These are phyloP conservation scores for Xylaria sp. DNA, from an alignment of 495 filamentous ascomycete species.

Conservation along the genomic window DNA sequence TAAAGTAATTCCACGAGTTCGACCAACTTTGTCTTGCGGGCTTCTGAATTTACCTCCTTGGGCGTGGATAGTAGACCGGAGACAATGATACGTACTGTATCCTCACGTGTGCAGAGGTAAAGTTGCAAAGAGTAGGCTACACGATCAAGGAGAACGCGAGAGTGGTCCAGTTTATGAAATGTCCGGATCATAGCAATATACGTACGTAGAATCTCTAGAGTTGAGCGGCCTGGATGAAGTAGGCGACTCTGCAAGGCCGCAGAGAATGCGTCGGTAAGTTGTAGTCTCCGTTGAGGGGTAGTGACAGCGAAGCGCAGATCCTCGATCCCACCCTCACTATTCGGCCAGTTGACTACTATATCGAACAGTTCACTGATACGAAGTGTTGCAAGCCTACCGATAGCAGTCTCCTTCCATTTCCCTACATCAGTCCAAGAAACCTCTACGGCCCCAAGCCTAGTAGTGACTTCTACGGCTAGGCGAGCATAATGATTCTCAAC, in stretches of 20 bases:
- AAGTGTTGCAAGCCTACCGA: constrained; percentile 78
- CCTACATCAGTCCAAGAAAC: constrained; percentile 68
- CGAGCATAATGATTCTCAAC: constrained; percentile 73
- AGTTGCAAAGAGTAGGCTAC: constrained; percentile 82
- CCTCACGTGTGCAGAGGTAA: constrained; percentile 92
- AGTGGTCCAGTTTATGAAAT: constrained; percentile 87
- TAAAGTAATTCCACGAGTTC: constrained; percentile 80
- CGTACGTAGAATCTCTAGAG: constrained; percentile 82
- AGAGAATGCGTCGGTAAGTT: constrained; percentile 75
- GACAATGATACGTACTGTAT: constrained; percentile 88
- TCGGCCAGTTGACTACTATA: constrained; percentile 84
- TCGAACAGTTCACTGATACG: constrained; percentile 87
- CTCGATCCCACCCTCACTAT: constrained; percentile 79
- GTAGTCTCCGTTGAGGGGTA: constrained; percentile 62
- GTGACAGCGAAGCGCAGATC: constrained; percentile 67
- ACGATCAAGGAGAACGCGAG: constrained; percentile 87
- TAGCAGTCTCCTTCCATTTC: constrained; percentile 81
- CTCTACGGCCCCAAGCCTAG: constrained; percentile 43
- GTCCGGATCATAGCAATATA: constrained; percentile 94
- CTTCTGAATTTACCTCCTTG: constrained; percentile 56
- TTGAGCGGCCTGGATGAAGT: constrained; percentile 87
- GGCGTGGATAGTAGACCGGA: constrained; percentile 79
- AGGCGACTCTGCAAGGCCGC: constrained; percentile 71
- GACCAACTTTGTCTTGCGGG: constrained; percentile 56
- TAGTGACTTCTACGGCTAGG: constrained; percentile 68